Percentiles rank a stretch among this genome's conserved stretches.
These are phyloP conservation scores for Kodamaea jinghongensis DNA, from an alignment of 805 yeast genomes.

Conservation along the genomic window DNA sequence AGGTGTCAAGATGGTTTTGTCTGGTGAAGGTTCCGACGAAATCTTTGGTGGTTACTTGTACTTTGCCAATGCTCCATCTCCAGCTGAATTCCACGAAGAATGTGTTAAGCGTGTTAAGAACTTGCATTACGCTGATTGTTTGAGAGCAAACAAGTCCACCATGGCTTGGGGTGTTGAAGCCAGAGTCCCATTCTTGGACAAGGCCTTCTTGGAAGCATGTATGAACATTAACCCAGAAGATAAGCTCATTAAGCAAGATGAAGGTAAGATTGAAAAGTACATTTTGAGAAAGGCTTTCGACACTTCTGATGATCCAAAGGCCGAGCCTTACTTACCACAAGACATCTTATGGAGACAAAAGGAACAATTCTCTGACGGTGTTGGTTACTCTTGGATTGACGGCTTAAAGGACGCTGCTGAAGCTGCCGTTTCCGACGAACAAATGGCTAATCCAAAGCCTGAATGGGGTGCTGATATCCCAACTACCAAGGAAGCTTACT, in stretches of 20 bases:
- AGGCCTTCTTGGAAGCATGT: conserved; percentile 82
- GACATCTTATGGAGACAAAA: conserved; percentile 99
- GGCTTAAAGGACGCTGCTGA: conserved; percentile 95
- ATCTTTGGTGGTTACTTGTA: conserved; percentile 97
- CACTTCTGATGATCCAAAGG: conserved; percentile 75
- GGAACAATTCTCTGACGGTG: conserved; percentile 99
- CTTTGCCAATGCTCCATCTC: conserved; percentile 94
- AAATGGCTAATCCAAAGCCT: conserved; percentile 84
- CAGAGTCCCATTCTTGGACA: conserved; percentile 98
- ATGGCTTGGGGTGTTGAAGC: conserved; percentile 99
- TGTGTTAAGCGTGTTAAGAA: conserved; percentile 95
- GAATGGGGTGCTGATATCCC: conserved; percentile 97
- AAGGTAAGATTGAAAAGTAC: conserved; percentile 90
- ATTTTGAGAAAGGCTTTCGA: conserved; percentile 96
- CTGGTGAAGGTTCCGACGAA: conserved; percentile 99
- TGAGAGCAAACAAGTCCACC: conserved; percentile 98
- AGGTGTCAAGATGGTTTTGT: conserved; percentile 98
- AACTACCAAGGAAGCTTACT: conserved; percentile 97
- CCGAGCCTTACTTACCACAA: conserved; percentile 86
- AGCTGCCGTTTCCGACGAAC: conserved; percentile 80
- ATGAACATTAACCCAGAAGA: conserved; percentile 95
- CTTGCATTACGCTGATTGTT: conserved; percentile 95
- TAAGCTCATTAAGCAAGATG: conserved; percentile 71
- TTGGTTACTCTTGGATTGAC: conserved; percentile 99
- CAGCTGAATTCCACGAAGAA: conserved; percentile 92